A percentile compares a stretch with the other conserved stretches of the same genome.
Conservation (phyloP, 1,284 basidiomycete species). For the Heliocybe sulcata region DNA sequence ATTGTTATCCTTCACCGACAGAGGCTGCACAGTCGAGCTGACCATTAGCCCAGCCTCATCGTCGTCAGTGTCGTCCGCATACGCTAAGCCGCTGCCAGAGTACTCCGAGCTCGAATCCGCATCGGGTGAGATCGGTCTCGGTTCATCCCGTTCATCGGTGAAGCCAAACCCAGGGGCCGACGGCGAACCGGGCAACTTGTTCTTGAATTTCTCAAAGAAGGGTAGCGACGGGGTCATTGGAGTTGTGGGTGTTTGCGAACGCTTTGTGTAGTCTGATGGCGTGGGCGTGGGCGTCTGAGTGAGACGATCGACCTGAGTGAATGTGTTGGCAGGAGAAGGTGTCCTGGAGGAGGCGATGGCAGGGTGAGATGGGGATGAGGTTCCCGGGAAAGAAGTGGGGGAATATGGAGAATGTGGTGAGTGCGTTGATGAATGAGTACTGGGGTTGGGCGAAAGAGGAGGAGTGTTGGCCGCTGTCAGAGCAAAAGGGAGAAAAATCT, state of each 20-base stretch:
- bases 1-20: background rate
- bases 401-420: slow-evolving; percentile 29
- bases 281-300: slow-evolving; percentile 11
- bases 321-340: slow-evolving; percentile 17
- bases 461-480: slow-evolving; percentile 19
- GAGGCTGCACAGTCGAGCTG: background rate
- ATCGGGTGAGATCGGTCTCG: slow-evolving; percentile 9
- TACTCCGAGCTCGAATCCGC: slow-evolving; percentile 21
- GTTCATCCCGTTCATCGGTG: background rate
- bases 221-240: slow-evolving; percentile 27
- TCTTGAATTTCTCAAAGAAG: slow-evolving; percentile 45
- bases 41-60: slow-evolving; percentile 8
- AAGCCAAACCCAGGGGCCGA: background rate
- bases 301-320: slow-evolving; percentile 6
- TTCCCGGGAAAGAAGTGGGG: slow-evolving; percentile 14
- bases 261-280: slow-evolving; percentile 1
- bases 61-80: slow-evolving; percentile 21
- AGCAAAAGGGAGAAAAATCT: slow-evolving; percentile 3
- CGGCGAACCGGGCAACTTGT: slow-evolving; percentile 18
- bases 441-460: slow-evolving; percentile 26
- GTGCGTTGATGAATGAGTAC: slow-evolving; percentile 18
- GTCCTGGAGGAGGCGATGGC: slow-evolving; percentile 18
- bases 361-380: background rate
- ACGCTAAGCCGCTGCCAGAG: slow-evolving; percentile 11
- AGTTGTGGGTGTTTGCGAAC: slow-evolving; percentile 19